Conservation (phyloP, 2,329 filamentous ascomycete genomes). For the Clonostachys rosea region DNA sequence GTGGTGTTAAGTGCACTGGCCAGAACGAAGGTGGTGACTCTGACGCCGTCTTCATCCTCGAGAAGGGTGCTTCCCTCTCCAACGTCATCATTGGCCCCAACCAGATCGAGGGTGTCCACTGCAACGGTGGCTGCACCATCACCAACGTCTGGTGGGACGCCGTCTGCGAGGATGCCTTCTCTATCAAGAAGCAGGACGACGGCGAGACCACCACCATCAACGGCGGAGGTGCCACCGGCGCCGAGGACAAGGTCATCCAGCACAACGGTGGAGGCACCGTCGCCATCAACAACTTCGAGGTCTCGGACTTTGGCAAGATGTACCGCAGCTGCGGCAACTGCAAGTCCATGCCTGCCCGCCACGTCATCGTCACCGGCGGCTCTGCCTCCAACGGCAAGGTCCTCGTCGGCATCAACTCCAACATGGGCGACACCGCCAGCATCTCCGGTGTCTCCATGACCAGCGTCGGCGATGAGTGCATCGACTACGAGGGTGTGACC, state of each 20-base stretch:
- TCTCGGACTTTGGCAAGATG: slow-evolving; percentile 35
- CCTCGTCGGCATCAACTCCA: slow-evolving; percentile 28
- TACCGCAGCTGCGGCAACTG: slow-evolving; percentile 43
- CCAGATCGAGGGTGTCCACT: slow-evolving; percentile 46
- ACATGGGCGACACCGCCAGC: slow-evolving; percentile 19
- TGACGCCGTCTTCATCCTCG: slow-evolving; percentile 44
- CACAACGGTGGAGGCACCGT: slow-evolving; percentile 24
- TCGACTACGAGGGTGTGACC: slow-evolving; percentile 25
- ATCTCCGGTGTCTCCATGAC: slow-evolving; percentile 5
- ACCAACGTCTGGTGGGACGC: slow-evolving; percentile 40
- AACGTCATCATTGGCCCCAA: slow-evolving; percentile 50
- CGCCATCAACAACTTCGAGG: slow-evolving; percentile 20
- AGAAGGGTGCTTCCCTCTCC: slow-evolving; percentile 41
- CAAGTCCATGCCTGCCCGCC: slow-evolving; percentile 8
- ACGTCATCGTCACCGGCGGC: slow-evolving; percentile 4
- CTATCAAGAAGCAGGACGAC: slow-evolving; percentile 31
- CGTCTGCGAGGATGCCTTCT: slow-evolving; percentile 32
- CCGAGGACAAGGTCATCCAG: slow-evolving; percentile 23
- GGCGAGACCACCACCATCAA: slow-evolving; percentile 1
- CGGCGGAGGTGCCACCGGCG: slow-evolving; percentile 24
- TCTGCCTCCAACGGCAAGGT: slow-evolving; percentile 29
- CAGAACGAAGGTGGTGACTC: slow-evolving; percentile 15
- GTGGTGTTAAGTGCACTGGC: slow-evolving; percentile 15
- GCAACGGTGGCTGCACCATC: slow-evolving; percentile 34
- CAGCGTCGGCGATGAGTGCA: slow-evolving; percentile 2